Percentiles rank a stretch among this genome's conserved stretches.
These are phyloP conservation scores for Rhodofomes roseus DNA, from an alignment of 1,284 basidiomycete genomes.

Conservation along the genomic window DNA sequence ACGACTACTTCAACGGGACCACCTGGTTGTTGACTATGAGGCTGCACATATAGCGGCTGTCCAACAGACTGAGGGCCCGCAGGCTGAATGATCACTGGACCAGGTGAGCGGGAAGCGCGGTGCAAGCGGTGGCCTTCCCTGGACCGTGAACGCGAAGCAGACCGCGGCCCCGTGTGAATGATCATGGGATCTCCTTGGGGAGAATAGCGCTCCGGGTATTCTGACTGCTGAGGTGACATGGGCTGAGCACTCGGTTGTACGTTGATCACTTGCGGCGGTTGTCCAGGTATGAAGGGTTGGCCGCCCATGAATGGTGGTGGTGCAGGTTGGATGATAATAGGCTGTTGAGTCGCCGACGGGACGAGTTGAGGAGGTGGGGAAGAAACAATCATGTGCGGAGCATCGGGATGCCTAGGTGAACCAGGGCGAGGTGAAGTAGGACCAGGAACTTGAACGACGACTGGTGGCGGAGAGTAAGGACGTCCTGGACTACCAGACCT, in stretches of 20 bases:
- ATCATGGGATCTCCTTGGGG: not conserved
- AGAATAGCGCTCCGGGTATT: not conserved
- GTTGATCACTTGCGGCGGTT: not conserved
- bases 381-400: not conserved
- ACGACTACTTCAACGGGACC: not conserved
- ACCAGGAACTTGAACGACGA: not conserved
- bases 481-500: not conserved
- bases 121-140: not conserved
- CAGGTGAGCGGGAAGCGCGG: not conserved
- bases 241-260: not conserved
- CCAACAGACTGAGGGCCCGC: not conserved
- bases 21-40: not conserved
- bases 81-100: not conserved
- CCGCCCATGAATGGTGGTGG: not conserved
- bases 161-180: not conserved
- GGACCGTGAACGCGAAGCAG: not conserved
- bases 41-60: not conserved
- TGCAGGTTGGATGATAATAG: conserved; percentile 9
- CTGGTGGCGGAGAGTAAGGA: not conserved
- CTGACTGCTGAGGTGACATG: not conserved
- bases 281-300: not conserved
- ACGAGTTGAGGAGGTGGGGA: conserved; percentile 2
- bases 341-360: not conserved
- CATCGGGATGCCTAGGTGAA: conserved; percentile 7
- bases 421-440: conserved; percentile 2